Base-by-base conservation (phyloP, 2,329 filamentous ascomycete genomes). In the Aspergillus calidoustus region DNA sequence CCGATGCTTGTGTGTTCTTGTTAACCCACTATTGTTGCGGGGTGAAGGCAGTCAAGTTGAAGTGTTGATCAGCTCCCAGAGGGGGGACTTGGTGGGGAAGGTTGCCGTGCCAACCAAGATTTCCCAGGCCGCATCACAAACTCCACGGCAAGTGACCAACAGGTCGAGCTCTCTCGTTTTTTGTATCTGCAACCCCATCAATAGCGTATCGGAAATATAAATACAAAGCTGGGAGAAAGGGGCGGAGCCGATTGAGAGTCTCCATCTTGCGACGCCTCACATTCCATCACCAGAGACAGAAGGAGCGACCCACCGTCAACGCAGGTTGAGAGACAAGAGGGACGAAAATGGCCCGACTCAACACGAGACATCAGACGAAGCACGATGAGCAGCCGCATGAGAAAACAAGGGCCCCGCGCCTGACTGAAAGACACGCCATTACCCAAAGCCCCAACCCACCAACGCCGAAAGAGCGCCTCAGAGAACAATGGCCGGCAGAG, bases 261-360 rank as follows among this genome's bases (percentile, higher is more conserved):
- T 41, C 46, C 28, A 22, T 46, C 28, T 23, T 51, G 46, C 46
- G 34, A 44, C 55, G 34, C 49, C 28, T 38, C 38, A 57, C 52
- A 28, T 41, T 22, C n/a, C 34, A 25, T 30, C 43, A 30, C 30
- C 46, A 15, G 17, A 19, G 44, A 51, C 52, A n/a, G 52, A 23
- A 54, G 23, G 47, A 52, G 38, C 49, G 38, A 50, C 34, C 41
- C 22, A 31, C 41, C 31, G 41, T n/a, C 52, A 30, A 46, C 38
- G n/a, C 13, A 28, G 49, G 13, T 41, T 11, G 3, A 15, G 11
- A 41, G 34, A 17, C 7, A 30, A 22, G 9, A 38, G 53, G 7
- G 44, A 34, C 31, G 22, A 68, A 49, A 19, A 74, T 73, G 71
- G 71, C 71, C 43, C 64, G 71, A 60, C 63, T 73, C 56, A 73